A percentile compares a stretch with the other conserved stretches of the same genome.
These are phyloP conservation scores for Leucocoprinus gongylophorus DNA, from an alignment of 1,284 basidiomycete genomes.

Conservation along the genomic window DNA sequence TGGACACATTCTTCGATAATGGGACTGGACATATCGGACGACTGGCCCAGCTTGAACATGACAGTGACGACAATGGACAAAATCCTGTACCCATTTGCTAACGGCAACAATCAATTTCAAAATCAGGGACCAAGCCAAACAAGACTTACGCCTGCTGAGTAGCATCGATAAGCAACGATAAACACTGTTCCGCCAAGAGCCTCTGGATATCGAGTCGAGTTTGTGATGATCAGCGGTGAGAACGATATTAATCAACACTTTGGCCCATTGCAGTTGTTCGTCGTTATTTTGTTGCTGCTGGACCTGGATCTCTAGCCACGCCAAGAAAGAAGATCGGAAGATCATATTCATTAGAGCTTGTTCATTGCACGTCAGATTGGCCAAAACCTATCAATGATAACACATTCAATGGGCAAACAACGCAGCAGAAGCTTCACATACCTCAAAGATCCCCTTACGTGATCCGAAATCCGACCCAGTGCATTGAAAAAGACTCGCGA, in stretches of 20 bases:
- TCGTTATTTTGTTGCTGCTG: constrained; percentile 33
- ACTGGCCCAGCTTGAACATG: constrained; percentile 36
- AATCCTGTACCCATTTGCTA: constrained; percentile 23
- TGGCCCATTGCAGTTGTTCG: constrained; percentile 57
- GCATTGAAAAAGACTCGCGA: constrained; percentile 75
- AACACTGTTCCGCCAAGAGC: constrained; percentile 50
- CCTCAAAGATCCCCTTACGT: constrained; percentile 61
- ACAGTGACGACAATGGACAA: constrained; percentile 30
- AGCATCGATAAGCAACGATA: constrained; percentile 45
- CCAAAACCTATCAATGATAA: constrained; percentile 47
- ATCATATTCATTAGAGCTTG: constrained; percentile 64
- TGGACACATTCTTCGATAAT: constrained; percentile 31
- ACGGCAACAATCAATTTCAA: not conserved
- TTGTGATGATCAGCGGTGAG: constrained; percentile 41
- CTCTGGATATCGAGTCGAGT: constrained; percentile 42
- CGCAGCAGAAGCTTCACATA: constrained; percentile 24
- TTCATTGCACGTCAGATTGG: constrained; percentile 59
- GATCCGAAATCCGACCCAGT: constrained; percentile 47
- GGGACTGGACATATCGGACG: constrained; percentile 25
- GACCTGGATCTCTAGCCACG: constrained; percentile 74
- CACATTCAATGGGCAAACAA: not conserved
- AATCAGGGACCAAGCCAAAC: not conserved
- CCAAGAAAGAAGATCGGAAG: constrained; percentile 58
- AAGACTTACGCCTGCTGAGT: constrained; percentile 27
- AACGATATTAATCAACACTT: constrained; percentile 65